These are phyloP conservation scores for Auricularia sp. DNA, from an alignment of 768 basidiomycete genomes.

Conservation along the genomic window DNA sequence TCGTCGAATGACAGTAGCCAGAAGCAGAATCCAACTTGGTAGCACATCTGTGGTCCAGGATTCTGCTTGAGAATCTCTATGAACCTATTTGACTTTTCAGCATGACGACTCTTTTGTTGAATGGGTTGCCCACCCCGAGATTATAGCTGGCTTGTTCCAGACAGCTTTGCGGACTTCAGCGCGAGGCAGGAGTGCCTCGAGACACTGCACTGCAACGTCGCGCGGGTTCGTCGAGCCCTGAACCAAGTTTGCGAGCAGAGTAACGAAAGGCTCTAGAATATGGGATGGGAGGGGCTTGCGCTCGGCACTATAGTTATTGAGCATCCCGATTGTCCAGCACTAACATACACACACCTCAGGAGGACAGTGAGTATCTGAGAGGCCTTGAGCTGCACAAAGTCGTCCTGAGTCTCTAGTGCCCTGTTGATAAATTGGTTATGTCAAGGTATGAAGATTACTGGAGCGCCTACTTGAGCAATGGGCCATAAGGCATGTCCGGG, in stretches of 20 bases:
- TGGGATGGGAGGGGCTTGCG: constrained; percentile 36
- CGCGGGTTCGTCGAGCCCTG: constrained; percentile 59
- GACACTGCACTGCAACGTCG: constrained; percentile 85
- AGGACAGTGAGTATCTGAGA: constrained; percentile 82
- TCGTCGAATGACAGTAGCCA: constrained; percentile 93
- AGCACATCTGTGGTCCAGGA: constrained; percentile 87
- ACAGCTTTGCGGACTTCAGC: constrained; percentile 69
- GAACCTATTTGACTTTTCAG: constrained; percentile 36
- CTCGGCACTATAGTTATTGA: constrained; percentile 32
- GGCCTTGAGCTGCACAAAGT: constrained; percentile 89
- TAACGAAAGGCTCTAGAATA: constrained; percentile 52
- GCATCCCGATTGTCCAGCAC: not conserved
- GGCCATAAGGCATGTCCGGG: constrained; percentile 69
- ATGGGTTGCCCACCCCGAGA: constrained; percentile 40
- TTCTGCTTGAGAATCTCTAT: constrained; percentile 74
- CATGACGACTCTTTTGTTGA: not conserved
- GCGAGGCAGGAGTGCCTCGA: constrained; percentile 76
- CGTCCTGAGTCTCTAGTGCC: constrained; percentile 76
- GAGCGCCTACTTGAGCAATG: constrained; percentile 53
- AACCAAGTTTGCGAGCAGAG: constrained; percentile 47
- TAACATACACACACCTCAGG: constrained; percentile 47
- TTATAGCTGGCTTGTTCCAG: constrained; percentile 63
- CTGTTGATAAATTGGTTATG: constrained; percentile 27
- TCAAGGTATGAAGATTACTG: not conserved
- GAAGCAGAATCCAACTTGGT: constrained; percentile 85